phyloP scores from a whole-genome alignment of 306 rosid species.

The Comarum palustre region DNA sequence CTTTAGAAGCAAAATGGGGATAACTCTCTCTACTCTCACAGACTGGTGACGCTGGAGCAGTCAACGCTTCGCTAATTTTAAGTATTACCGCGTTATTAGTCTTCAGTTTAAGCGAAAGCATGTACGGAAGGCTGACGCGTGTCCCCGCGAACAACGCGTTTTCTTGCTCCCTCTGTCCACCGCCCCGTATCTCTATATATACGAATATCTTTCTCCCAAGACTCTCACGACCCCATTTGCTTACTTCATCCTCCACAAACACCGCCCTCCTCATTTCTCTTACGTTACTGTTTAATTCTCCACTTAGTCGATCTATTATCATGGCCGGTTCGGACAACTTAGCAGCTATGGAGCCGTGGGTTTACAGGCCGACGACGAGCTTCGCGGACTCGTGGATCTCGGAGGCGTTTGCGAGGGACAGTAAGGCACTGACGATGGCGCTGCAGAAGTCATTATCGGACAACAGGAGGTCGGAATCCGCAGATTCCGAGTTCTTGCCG shows the following conservation, averaged over 20 bases:
- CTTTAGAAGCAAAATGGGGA: not conserved
- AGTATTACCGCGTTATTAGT: not conserved
- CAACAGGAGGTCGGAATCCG: not conserved
- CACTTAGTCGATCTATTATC: too few relatives aligned
- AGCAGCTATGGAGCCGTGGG: slow-evolving; percentile 50
- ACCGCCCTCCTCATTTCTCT: not conserved
- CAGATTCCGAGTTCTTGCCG: slow-evolving; percentile 24
- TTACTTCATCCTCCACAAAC: too few relatives aligned
- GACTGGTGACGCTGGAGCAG: not conserved
- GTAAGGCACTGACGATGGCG: slow-evolving; percentile 50
- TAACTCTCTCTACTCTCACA: not conserved
- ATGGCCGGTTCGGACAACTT: slow-evolving; percentile 56
- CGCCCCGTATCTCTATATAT: slow-evolving; percentile 46
- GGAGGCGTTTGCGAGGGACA: slow-evolving; percentile 50
- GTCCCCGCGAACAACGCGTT: slow-evolving; percentile 69
- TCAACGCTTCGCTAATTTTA: not conserved
- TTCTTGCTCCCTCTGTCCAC: slow-evolving; percentile 40
- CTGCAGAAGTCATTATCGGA: slow-evolving; percentile 56
- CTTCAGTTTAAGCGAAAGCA: not conserved
- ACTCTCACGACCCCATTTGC: not conserved
- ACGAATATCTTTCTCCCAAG: not conserved
- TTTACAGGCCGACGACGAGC: slow-evolving; percentile 21
- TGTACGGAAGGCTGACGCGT: slow-evolving; percentile 66
- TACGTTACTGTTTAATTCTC: not conserved
- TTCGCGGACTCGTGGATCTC: slow-evolving; percentile 52